Conservation (phyloP, 2,329 filamentous ascomycete species). For the Xylariaceae sp. region DNA sequence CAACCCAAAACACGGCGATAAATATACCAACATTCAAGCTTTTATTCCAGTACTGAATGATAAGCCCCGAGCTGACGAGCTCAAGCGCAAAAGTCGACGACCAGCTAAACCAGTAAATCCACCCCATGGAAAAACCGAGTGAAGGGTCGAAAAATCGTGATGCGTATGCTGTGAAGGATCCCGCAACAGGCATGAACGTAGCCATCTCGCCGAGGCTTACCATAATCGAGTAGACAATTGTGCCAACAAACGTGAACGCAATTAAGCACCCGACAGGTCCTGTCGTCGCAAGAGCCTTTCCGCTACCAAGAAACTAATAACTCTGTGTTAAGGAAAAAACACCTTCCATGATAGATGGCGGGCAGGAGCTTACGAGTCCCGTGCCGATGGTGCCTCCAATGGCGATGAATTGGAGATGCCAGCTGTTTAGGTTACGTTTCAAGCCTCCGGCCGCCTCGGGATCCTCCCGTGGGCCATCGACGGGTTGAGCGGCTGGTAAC, state of each 20-base stretch:
- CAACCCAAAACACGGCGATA: conserved; percentile 68
- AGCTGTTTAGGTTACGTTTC: conserved; percentile 32
- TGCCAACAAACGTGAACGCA: conserved; percentile 65
- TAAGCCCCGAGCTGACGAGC: conserved; percentile 66
- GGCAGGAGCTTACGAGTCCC: conserved; percentile 43
- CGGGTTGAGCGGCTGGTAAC: conserved; percentile 1
- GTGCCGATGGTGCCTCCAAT: conserved; percentile 63
- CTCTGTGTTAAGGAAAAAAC: conserved; percentile 3
- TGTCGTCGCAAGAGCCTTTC: conserved; percentile 56
- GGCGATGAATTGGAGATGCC: conserved; percentile 37
- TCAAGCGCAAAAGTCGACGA: conserved; percentile 69
- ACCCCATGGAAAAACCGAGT: conserved; percentile 73
- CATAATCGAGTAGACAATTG: conserved; percentile 74
- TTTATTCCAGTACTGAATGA: conserved; percentile 70
- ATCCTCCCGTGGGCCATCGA: conserved; percentile 21
- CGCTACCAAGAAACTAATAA: conserved; percentile 58
- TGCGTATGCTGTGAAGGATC: conserved; percentile 73
- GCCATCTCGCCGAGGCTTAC: conserved; percentile 67
- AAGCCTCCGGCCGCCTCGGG: conserved; percentile 32
- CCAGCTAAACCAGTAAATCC: conserved; percentile 80
- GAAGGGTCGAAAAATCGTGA: conserved; percentile 66
- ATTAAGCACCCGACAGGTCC: conserved; percentile 65
- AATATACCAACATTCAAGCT: conserved; percentile 64
- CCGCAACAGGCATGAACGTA: conserved; percentile 70
- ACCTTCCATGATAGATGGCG: not conserved